These are phyloP conservation scores for Leavenworthia alabamica DNA, from an alignment of 345 rosid species.

Conservation along the genomic window DNA sequence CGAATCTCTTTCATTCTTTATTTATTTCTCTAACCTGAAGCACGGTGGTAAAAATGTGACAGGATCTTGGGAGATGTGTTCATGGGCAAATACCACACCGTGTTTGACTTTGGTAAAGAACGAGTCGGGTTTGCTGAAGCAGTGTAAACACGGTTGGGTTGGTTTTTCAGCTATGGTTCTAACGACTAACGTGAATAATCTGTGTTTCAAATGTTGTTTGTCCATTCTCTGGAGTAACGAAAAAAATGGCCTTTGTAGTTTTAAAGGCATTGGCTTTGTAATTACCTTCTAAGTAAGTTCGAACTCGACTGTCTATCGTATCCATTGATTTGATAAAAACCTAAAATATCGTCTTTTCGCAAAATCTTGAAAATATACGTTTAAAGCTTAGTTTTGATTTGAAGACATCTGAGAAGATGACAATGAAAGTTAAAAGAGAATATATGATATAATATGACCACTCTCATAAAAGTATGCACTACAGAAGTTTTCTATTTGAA, in stretches of 20 bases:
- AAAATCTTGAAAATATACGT: constrained; percentile 39
- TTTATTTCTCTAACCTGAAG: not conserved
- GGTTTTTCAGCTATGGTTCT: constrained; percentile 5
- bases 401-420: constrained; percentile 9
- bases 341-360: too few relatives aligned
- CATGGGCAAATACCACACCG: constrained; percentile 92
- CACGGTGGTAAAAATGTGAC: constrained; percentile 22
- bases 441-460: constrained; percentile 8
- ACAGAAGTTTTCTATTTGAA: constrained; percentile 26
- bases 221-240: too few relatives aligned
- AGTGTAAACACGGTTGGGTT: constrained; percentile 32
- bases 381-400: not conserved
- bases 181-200: constrained; percentile 18
- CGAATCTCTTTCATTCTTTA: not conserved
- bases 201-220: constrained; percentile 24
- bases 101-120: constrained; percentile 68
- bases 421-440: constrained; percentile 3
- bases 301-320: too few relatives aligned
- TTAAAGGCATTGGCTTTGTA: constrained; percentile 38
- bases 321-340: too few relatives aligned
- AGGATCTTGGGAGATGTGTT: constrained; percentile 93
- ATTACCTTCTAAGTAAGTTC: constrained; percentile 14
- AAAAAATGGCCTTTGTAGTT: constrained; percentile 29
- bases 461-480: constrained; percentile 24
- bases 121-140: constrained; percentile 92